A percentile compares a stretch with the other conserved stretches of the same genome.
These are phyloP conservation scores for Avena eriantha DNA, from an alignment of 176 grass and related monocot species.

Conservation along the genomic window DNA sequence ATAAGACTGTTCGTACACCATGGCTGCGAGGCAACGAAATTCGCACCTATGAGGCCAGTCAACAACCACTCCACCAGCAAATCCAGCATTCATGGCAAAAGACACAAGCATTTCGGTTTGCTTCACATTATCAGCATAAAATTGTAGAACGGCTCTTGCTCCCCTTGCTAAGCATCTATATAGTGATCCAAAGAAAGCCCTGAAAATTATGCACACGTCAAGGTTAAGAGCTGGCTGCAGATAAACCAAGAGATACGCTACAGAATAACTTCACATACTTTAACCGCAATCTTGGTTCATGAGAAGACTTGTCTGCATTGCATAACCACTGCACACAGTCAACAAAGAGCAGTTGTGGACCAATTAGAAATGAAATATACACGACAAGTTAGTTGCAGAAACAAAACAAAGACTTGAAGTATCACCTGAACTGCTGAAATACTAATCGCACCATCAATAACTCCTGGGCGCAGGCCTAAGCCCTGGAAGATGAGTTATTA, in stretches of 20 bases:
- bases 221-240: constrained; percentile 19
- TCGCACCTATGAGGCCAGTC: constrained; percentile 93
- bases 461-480: constrained; percentile 86
- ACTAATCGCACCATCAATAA: constrained; percentile 93
- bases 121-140: constrained; percentile 96
- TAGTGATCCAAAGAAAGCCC: constrained; percentile 97
- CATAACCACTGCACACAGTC: constrained; percentile 81
- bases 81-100: constrained; percentile 95
- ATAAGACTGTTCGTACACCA: neutral
- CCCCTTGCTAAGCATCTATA: constrained; percentile 98
- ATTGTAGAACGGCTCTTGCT: constrained; percentile 87
- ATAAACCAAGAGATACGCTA: neutral
- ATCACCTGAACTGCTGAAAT: constrained; percentile 96
- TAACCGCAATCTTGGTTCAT: constrained; percentile 90
- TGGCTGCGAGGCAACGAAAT: neutral
- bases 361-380: constrained; percentile 23
- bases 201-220: constrained; percentile 44
- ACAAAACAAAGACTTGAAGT: neutral
- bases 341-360: constrained; percentile 6
- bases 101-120: constrained; percentile 98
- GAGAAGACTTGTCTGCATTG: constrained; percentile 92
- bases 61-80: constrained; percentile 89
- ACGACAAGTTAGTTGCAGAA: neutral
- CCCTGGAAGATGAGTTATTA: constrained; percentile 56
- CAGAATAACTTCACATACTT: constrained; percentile 60